Evolutionary conservation across 1,284 basidiomycete genomes (phyloP).

Genomic region (Cutaneotrichosporon sp.): DNA sequence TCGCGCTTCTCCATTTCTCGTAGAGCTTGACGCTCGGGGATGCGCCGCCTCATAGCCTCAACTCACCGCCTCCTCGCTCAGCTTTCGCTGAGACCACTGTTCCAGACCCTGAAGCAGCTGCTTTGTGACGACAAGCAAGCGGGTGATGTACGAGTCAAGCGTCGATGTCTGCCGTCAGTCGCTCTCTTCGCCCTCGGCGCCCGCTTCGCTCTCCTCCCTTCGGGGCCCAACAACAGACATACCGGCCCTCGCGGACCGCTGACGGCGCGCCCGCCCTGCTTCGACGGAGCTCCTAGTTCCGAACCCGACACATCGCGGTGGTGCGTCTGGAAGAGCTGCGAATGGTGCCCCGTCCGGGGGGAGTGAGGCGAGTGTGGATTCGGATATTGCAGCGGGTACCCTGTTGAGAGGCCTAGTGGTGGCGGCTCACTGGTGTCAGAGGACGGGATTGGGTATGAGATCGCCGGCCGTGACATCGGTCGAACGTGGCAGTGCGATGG

Average conservation of each 20-base stretch:
- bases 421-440: neutral
- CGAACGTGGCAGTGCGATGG: neutral
- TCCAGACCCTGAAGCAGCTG: slow-evolving; percentile 87
- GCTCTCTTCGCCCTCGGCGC: too few species aligned
- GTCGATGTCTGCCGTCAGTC: slow-evolving; percentile 21
- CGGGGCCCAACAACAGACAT: too few species aligned
- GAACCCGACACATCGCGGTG: too few species aligned
- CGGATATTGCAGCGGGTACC: too few species aligned
- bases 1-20: neutral
- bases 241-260: neutral
- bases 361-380: neutral
- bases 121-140: slow-evolving; percentile 90
- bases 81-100: slow-evolving; percentile 72
- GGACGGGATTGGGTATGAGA: slow-evolving; percentile 20
- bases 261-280: too few species aligned
- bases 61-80: slow-evolving; percentile 60
- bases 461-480: slow-evolving; percentile 20
- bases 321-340: neutral
- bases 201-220: too few species aligned
- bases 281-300: too few species aligned
- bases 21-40: neutral
- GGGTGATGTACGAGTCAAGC: slow-evolving; percentile 80
- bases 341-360: neutral
- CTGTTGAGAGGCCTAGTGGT: neutral
- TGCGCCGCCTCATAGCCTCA: neutral